Evolutionary conservation across 2,329 filamentous ascomycete genomes (phyloP).

Genomic region (Diaporthe caulivora): DNA sequence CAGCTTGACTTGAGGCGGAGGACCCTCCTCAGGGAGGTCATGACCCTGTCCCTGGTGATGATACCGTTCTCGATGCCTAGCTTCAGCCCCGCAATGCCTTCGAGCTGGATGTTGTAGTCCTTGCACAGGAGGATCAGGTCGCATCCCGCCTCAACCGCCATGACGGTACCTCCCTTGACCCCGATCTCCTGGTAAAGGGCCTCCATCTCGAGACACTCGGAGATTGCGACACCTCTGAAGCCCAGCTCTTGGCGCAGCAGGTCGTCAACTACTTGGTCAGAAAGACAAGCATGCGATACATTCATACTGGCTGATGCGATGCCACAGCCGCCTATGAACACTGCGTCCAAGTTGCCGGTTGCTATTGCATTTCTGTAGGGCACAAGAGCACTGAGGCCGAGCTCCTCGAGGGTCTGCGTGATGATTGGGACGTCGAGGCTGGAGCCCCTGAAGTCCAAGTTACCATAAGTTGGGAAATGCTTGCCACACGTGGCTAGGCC

Average conservation of each 20-base stretch:
- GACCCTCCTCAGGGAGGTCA: conserved; percentile 83
- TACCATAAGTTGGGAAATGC: conserved; percentile 96
- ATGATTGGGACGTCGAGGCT: conserved; percentile 95
- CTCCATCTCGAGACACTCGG: conserved; percentile 97
- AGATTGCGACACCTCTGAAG: conserved; percentile 93
- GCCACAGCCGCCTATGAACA: conserved; percentile 95
- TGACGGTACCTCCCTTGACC: conserved; percentile 96
- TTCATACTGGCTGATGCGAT: conserved; percentile 94
- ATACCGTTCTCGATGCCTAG: conserved; percentile 91
- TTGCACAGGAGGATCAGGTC: conserved; percentile 91
- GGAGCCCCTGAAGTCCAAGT: conserved; percentile 91
- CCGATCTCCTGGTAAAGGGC: conserved; percentile 95
- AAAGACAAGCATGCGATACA: conserved; percentile 94
- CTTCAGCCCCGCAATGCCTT: conserved; percentile 91
- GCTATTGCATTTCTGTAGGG: conserved; percentile 92
- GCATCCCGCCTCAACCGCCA: conserved; percentile 97
- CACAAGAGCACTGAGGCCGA: conserved; percentile 90
- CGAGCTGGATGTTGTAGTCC: conserved; percentile 88
- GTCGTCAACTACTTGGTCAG: conserved; percentile 92
- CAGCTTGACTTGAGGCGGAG: conserved; percentile 85
- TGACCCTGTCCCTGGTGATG: conserved; percentile 83
- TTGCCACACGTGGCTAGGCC: conserved; percentile 92
- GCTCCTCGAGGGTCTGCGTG: conserved; percentile 91
- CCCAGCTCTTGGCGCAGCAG: conserved; percentile 88
- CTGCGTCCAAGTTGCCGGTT: conserved; percentile 84